Conservation (phyloP, 2,329 filamentous ascomycete species). For the Penicillium sp. region DNA sequence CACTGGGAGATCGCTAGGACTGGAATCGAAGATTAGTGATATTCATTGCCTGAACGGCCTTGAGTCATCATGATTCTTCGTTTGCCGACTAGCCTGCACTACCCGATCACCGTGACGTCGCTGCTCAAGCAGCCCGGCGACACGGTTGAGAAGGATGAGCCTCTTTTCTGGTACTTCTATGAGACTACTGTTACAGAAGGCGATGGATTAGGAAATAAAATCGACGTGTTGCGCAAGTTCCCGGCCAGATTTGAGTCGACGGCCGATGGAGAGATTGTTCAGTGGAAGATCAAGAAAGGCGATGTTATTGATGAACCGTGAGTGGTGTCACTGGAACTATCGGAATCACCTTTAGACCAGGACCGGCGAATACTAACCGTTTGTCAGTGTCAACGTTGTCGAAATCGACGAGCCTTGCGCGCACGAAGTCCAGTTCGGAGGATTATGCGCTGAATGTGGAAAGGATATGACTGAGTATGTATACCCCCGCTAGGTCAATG, state of each 20-base stretch:
- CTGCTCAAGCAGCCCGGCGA: conserved; percentile 77
- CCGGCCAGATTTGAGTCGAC: conserved; percentile 81
- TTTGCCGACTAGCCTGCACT: conserved; percentile 66
- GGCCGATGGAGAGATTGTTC: conserved; percentile 73
- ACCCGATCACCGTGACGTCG: conserved; percentile 89
- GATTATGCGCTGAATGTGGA: conserved; percentile 88
- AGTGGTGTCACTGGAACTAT: conserved; percentile 17
- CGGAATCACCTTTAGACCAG: neutral
- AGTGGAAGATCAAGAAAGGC: conserved; percentile 67
- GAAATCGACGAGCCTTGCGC: conserved; percentile 88
- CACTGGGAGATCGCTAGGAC: neutral
- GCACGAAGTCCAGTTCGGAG: conserved; percentile 87
- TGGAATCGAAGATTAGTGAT: neutral
- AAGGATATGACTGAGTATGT: conserved; percentile 87
- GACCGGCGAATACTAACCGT: neutral
- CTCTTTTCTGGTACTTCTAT: conserved; percentile 85
- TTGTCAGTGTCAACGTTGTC: conserved; percentile 57
- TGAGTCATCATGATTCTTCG: conserved; percentile 46
- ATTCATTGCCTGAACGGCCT: conserved; percentile 16
- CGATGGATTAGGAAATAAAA: conserved; percentile 72
- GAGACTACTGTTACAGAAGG: conserved; percentile 68
- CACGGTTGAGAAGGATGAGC: conserved; percentile 71
- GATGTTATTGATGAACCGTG: conserved; percentile 47
- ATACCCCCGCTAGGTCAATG: neutral
- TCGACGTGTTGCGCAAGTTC: conserved; percentile 68